A percentile compares a stretch with the other conserved stretches of the same genome.
Evolutionary conservation across 768 basidiomycete species (phyloP).

Genomic region (Pholiota conissans): DNA sequence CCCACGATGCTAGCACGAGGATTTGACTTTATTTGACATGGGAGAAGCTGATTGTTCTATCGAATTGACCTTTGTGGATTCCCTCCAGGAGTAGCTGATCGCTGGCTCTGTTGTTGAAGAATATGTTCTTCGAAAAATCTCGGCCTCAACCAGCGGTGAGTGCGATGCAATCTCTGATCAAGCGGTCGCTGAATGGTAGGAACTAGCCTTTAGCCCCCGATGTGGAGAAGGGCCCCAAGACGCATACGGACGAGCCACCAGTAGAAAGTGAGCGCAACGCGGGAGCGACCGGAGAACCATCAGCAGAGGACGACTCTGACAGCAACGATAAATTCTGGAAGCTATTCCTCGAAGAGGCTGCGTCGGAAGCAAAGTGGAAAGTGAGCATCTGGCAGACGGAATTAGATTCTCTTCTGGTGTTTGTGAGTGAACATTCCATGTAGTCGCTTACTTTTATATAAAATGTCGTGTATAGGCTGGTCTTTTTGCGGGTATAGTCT

Average conservation of each 20-base stretch:
- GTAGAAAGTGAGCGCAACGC: neutral
- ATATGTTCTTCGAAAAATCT: neutral
- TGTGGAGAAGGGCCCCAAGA: neutral
- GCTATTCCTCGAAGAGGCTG: neutral
- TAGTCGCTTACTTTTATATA: too few species aligned
- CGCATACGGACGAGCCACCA: neutral
- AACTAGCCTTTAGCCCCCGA: neutral
- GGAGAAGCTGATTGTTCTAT: too few species aligned
- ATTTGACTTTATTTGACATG: too few species aligned
- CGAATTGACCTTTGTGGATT: too few species aligned
- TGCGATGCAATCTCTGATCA: neutral
- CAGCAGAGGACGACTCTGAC: neutral
- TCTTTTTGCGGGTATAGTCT: neutral
- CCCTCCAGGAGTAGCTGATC: too few species aligned
- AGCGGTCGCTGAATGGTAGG: neutral
- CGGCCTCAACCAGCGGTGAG: neutral
- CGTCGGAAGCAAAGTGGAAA: neutral
- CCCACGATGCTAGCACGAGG: too few species aligned
- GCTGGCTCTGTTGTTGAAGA: too few species aligned
- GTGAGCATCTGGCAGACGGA: neutral
- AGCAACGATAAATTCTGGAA: neutral
- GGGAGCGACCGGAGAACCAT: neutral
- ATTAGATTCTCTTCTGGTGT: neutral
- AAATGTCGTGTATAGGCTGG: neutral
- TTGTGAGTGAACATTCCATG: neutral